Conservation (phyloP, 768 basidiomycete species). For the Naganishia friedmannii region DNA sequence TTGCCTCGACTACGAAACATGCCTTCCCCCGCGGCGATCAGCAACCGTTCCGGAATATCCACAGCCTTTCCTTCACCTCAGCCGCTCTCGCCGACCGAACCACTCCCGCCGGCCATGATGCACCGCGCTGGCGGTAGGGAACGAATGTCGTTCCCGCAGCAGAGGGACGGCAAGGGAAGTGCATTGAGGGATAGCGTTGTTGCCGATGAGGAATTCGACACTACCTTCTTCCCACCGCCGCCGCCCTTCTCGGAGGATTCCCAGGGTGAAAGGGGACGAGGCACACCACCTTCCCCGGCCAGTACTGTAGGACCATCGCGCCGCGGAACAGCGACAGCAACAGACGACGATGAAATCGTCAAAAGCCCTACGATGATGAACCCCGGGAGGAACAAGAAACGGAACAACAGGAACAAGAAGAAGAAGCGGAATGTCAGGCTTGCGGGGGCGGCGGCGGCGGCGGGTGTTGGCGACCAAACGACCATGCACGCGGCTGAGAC, state of each 20-base stretch:
- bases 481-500: background rate
- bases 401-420: constrained; percentile 34
- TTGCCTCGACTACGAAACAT: background rate
- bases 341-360: constrained; percentile 20
- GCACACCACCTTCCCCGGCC: background rate
- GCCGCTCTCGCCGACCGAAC: constrained; percentile 8
- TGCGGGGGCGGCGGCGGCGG: background rate
- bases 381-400: constrained; percentile 15
- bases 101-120: constrained; percentile 12
- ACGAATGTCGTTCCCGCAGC: background rate
- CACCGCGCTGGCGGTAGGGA: no score
- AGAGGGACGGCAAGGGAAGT: background rate
- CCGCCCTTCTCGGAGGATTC: background rate
- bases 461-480: background rate
- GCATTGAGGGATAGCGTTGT: constrained; percentile 15
- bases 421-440: constrained; percentile 25
- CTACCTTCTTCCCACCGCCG: background rate
- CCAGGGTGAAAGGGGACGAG: background rate
- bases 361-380: constrained; percentile 22
- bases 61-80: background rate
- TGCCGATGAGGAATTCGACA: constrained; percentile 12
- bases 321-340: background rate
- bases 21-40: background rate
- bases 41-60: constrained; percentile 1
- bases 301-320: background rate